These are phyloP conservation scores for Colletotrichum truncatum DNA, from an alignment of 2,329 filamentous ascomycete species.

Conservation along the genomic window DNA sequence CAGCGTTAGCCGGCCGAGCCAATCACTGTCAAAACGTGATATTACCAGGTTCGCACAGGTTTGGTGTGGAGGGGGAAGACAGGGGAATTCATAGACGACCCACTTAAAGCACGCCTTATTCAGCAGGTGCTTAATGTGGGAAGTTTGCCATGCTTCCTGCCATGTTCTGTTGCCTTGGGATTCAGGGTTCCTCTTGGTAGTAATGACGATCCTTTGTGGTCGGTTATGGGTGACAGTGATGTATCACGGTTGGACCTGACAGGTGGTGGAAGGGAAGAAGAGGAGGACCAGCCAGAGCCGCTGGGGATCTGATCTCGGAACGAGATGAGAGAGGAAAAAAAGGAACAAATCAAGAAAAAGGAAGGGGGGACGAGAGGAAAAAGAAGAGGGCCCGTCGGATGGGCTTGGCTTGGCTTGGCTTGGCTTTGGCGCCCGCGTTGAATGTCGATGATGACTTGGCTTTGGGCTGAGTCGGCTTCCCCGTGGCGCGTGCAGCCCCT, in stretches of 20 bases:
- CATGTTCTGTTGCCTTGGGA: background rate
- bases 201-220: background rate
- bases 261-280: background rate
- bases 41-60: constrained; percentile 3
- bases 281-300: background rate
- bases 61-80: constrained; percentile 16
- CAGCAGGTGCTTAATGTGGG: constrained; percentile 10
- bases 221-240: background rate
- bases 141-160: background rate
- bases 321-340: background rate
- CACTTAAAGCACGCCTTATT: constrained; percentile 24
- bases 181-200: background rate
- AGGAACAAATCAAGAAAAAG: background rate
- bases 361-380: too few species aligned
- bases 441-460: constrained; percentile 23
- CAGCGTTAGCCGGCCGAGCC: constrained; percentile 13
- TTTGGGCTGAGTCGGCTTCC: constrained; percentile 25
- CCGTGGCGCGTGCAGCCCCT: constrained; percentile 27
- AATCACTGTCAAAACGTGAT: constrained; percentile 18
- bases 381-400: background rate
- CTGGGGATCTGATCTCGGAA: background rate
- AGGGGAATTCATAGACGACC: constrained; percentile 6
- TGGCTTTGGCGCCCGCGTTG: background rate
- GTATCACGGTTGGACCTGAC: background rate
- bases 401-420: constrained; percentile 22